Percentiles rank a stretch among this genome's conserved stretches.
Evolutionary conservation across 345 rosid genomes (phyloP).

Genomic region (Pistacia vera): DNA sequence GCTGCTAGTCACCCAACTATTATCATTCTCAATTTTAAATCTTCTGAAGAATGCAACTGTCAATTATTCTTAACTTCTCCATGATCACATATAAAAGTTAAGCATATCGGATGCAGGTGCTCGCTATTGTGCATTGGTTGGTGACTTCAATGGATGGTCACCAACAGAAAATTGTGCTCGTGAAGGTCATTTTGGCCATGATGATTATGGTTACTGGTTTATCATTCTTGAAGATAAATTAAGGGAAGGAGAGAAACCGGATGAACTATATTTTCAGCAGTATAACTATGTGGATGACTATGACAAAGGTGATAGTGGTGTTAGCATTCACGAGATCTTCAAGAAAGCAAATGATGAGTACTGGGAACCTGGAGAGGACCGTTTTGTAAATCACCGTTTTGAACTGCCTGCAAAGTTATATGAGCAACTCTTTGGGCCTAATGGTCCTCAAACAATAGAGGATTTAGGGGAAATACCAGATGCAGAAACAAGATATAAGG

Average conservation of each 20-base stretch:
- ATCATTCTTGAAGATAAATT: constrained; percentile 88
- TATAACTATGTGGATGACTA: constrained; percentile 84
- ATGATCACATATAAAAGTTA: constrained; percentile 18
- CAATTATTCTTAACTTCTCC: neutral
- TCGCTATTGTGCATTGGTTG: constrained; percentile 88
- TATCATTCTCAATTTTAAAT: neutral
- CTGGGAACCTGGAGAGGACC: constrained; percentile 98
- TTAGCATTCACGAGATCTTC: constrained; percentile 70
- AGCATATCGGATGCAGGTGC: constrained; percentile 58
- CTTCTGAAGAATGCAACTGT: neutral
- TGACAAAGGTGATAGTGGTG: constrained; percentile 90
- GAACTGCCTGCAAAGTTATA: constrained; percentile 91
- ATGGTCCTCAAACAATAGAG: constrained; percentile 84
- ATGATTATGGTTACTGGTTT: constrained; percentile 96
- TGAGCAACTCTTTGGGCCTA: constrained; percentile 91
- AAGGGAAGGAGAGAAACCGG: constrained; percentile 82
- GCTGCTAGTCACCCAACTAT: neutral
- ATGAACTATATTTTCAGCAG: constrained; percentile 93
- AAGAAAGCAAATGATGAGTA: constrained; percentile 86
- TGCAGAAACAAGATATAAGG: constrained; percentile 78
- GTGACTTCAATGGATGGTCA: constrained; percentile 93
- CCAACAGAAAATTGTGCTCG: constrained; percentile 84
- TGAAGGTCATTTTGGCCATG: constrained; percentile 85
- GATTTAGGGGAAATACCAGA: constrained; percentile 79
- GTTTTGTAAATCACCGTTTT: constrained; percentile 68